Base-by-base conservation (phyloP, 768 basidiomycete genomes). In the Cytidiella melzeri region DNA sequence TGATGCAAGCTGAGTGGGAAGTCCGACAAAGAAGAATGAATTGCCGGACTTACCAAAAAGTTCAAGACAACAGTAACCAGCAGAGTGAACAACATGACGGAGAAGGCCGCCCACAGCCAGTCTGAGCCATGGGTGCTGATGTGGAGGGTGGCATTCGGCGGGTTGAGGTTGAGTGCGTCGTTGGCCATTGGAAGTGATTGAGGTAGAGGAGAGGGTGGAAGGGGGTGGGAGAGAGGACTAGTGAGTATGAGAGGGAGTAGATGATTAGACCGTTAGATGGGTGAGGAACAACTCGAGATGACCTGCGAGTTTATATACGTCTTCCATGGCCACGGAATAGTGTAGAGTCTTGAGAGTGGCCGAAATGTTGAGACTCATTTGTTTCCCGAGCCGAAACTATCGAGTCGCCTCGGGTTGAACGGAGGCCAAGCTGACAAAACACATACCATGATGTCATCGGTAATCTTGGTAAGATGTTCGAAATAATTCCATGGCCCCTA, bases 51-150 rank as follows among this genome's bases (percentile, higher is more conserved):
- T 51, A 64, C 64, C 47, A 63, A 45, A 55, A 68, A 68, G 38
- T 64, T 61, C 68, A 70, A 73, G 25, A 51, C 62, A 23, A 76
- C 48, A 36, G 68, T 54, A 39, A 60, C 42, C 28, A 77, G 47
- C 53, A 73, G 71, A n/a, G 67, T 66, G 4, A 73, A 13, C 5
- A 67, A 55, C 72, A 80, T 77, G 51, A 79, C 30, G 11, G 74
- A 69, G 54, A 77, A 78, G 15, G 75, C 75, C 1, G 76, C 69
- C 76, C 76, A 81, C 12, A 75, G 59, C 73, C 73, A 80, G 61
- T 76, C 68, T 0, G 76, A 76, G 2, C 71, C 76, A 51, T 62
- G 57, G 9, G 57, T 66, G 45, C 70, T 71, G 58, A 79, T 71
- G 61, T 73, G 67, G 45, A 51, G 50, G 12, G 62, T 54, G 12